Base-by-base conservation (phyloP, 2,329 filamentous ascomycete genomes). In the Thelonectria blattea region DNA sequence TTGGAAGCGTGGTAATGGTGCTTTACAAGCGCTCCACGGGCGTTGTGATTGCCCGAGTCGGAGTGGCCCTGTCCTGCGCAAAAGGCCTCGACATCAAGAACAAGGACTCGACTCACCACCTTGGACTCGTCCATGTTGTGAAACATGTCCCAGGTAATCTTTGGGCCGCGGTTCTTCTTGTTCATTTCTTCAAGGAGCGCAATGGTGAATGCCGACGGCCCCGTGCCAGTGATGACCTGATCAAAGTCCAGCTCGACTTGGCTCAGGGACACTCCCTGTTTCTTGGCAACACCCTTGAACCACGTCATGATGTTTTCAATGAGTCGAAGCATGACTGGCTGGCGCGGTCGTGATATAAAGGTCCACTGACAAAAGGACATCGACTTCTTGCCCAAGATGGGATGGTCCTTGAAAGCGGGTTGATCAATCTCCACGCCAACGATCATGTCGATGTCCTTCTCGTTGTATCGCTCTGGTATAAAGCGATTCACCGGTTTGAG, bases 341-440 rank as follows among this genome's bases (percentile, higher is more conserved):
- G 82, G 17, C 81, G 78, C 1, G 89, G 88, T 70, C 90, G 89
- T 67, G 85, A 85, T 78, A 90, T 88, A 68, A 91, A 90, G 0
- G 89, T 91, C 89, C 89, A 91, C 70, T 91, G 89, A 72, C 88
- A 91, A 72, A 91, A 91, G 0, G 88, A 91, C 65, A 81, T 79
- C 39, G 85, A 90, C 74, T 91, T 91, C 50, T 81, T 81, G 14
- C 89, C 88, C 0, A 91, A 79, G 32, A 91, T 87, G 2, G 85
- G 81, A 70, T 91, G 88, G 51, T 86, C 75, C 17, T 76, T 78
- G 75, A 86, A 91, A 9, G 85, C 81, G 0, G 88, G 88, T 73
- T 91, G 83, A 69, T 91, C 89, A 58, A 91, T 88, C 72, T 91
- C 89, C 1, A 91, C 80, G 14, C 88, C 87, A 24, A 91, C 83